Percentiles rank a stretch among this genome's conserved stretches.
Conservation (phyloP, 352 stramenopile genomes). For the Phytopythium delawarense region DNA sequence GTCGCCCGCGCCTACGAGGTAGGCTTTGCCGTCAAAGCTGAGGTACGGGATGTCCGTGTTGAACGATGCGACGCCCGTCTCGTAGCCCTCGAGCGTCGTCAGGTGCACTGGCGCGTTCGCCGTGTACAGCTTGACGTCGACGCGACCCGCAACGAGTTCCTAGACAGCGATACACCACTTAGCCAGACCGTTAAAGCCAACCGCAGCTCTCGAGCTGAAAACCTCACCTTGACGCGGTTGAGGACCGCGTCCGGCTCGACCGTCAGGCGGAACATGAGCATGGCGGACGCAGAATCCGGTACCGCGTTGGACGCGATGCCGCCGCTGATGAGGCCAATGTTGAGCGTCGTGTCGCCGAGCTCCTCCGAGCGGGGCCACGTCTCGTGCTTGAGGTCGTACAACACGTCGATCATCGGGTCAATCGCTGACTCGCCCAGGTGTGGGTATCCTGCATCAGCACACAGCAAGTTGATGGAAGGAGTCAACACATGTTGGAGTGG, state of each 20-base stretch:
- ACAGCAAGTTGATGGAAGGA: neutral
- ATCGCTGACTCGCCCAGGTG: constrained; percentile 82
- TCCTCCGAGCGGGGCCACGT: constrained; percentile 75
- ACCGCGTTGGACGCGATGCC: constrained; percentile 81
- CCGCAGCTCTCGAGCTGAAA: neutral
- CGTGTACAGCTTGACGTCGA: constrained; percentile 80
- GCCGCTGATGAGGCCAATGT: constrained; percentile 79
- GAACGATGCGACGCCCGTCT: constrained; percentile 82
- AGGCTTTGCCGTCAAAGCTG: constrained; percentile 73
- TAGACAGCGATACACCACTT: constrained; percentile 9
- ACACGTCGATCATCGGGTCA: constrained; percentile 78
- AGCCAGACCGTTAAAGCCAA: neutral
- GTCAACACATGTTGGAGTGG: constrained; percentile 4
- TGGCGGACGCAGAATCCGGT: constrained; percentile 76
- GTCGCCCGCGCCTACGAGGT: constrained; percentile 66
- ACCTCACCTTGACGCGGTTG: constrained; percentile 50
- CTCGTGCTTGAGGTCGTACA: constrained; percentile 79
- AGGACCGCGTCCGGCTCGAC: constrained; percentile 67
- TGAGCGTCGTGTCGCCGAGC: constrained; percentile 78
- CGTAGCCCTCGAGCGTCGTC: constrained; percentile 79
- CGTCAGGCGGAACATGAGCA: constrained; percentile 88
- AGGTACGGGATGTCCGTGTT: constrained; percentile 91
- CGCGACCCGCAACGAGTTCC: constrained; percentile 55
- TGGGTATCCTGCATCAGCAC: constrained; percentile 47
- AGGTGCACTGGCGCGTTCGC: constrained; percentile 76